Evolutionary conservation across 2,329 filamentous ascomycete species (phyloP), one percentile per base, ranked within the genome.

Genomic region (Trichophyton schoenleinii): DNA sequence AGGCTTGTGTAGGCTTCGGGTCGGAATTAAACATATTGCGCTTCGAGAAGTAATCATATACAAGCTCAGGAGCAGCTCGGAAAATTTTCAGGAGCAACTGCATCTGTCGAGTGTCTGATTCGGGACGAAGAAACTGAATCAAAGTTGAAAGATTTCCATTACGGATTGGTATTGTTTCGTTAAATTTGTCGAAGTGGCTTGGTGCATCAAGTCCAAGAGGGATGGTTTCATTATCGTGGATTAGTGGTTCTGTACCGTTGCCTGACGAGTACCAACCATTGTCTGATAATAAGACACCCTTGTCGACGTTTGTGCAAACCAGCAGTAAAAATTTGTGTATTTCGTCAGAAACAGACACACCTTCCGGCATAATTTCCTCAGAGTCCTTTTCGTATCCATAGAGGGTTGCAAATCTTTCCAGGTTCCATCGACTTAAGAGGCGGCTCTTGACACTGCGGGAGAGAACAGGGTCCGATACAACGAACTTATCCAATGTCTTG

Each of bases 1-100:
- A 99, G 0, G 91, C 94, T 52, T 91, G 86, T 2, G 91, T 94
- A 3, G 95, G 80, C 70, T 96, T 97, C 0, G 94, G 91, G 48
- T 97, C 91, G 64, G 95, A 90, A 0, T 86, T 84, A 68, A 97
- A 94, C 60, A 86, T 83, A 63, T 83, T 85, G 69, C 90, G 91
- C 70, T 83, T 86, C 49, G 85, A 79, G 70, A 96, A 97, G 72
- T 95, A 99, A 68, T 91, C 86, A 49, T 90, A 87, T 1, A 95
- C 83, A 2, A 97, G 80, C 73, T 97, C 94, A 0, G 95, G 92
- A 0, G 87, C 89, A 6, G 83, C 83, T 64, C 80, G 80, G 70
- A 99, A 95, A 38, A 95, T 90, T 2, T 86, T 80, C 3, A 92
- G 77, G 1, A 96, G 75, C 8, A 99, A 81, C 67, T 96, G 87